Evolutionary conservation across 2,329 filamentous ascomycete genomes (phyloP), one percentile per base, ranked within the genome.

Genomic region (Fusarium albidum): DNA sequence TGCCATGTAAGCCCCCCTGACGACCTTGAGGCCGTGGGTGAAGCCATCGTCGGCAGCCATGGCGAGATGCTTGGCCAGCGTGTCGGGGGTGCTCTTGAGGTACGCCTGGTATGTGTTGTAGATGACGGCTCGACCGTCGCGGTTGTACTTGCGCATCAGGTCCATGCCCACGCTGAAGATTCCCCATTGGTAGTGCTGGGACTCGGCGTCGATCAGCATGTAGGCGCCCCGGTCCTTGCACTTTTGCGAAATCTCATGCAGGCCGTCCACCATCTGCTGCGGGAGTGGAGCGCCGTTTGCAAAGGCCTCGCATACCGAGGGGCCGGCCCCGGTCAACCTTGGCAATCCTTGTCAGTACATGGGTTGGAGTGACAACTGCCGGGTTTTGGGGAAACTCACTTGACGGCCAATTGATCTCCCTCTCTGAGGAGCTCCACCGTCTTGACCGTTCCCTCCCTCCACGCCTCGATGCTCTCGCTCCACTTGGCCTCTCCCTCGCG

Each of bases 21-120:
- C 83, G 9, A 85, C 71, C 67, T 86, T 85, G 47, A 84, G 70
- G 13, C 82, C 82, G 0, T 83, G 73, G 0, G 79, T 82, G 64
- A 81, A 85, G 3, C 70, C 71, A 26, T 80, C 75, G 3, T 77
- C 69, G 7, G 70, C 60, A 0, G 83, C 82, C 0, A 59, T 63
- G 2, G 68, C 71, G 14, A 86, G 72, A 53, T 85, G 79, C 21
- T 69, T 58, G 1, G 74, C 69, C 3, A 85, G 61, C 4, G 72
- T 75, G 9, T 55, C 65, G 1, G 76, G 68, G 2, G 78, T 80
- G 43, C 70, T 70, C 65, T 81, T 80, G 14, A 85, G 75, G 63
- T 85, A 85, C 41, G 77, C 79, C 56, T 85, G 83, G 68, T 85
- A 84, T 2, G 82, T 83, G 61, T 77, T 83, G 64, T 73, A 77